These are phyloP conservation scores for Daedaleopsis sinensis DNA, from an alignment of 768 basidiomycete genomes.

Conservation along the genomic window DNA sequence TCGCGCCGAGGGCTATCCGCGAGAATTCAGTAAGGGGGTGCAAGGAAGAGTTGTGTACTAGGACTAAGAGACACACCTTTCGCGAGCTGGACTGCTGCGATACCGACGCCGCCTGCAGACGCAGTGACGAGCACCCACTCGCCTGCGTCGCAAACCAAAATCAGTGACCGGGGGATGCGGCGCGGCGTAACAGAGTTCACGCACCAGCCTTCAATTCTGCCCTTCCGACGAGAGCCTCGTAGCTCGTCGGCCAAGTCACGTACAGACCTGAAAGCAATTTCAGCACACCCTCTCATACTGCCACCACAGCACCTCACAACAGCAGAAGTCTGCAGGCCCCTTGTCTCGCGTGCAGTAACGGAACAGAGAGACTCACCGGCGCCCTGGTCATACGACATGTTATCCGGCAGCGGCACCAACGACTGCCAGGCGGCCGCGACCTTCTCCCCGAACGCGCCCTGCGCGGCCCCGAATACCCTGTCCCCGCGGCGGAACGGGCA, in stretches of 20 bases:
- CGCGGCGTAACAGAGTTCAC: slow-evolving; percentile 16
- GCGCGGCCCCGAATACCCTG: slow-evolving; percentile 81
- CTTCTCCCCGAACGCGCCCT: slow-evolving; percentile 83
- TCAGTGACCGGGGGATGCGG: too few relatives aligned
- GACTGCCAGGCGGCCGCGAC: slow-evolving; percentile 54
- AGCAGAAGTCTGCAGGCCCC: too few relatives aligned
- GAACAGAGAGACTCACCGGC: slow-evolving; percentile 52
- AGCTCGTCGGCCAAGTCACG: slow-evolving; percentile 93
- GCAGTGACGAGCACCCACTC: slow-evolving; percentile 95
- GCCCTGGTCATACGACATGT: slow-evolving; percentile 83
- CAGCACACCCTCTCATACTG: neutral
- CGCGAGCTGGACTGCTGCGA: slow-evolving; percentile 90
- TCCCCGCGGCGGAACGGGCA: slow-evolving; percentile 84
- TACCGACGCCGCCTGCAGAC: slow-evolving; percentile 94
- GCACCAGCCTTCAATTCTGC: slow-evolving; percentile 77
- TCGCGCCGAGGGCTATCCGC: slow-evolving; percentile 77
- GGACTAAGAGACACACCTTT: slow-evolving; percentile 57
- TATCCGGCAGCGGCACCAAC: slow-evolving; percentile 71
- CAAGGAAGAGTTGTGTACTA: neutral
- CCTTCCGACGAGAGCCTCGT: slow-evolving; percentile 87
- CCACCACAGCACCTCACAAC: too few relatives aligned
- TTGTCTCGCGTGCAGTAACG: too few relatives aligned
- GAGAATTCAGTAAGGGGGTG: neutral
- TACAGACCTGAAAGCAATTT: slow-evolving; percentile 55
- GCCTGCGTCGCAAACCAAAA: slow-evolving; percentile 43